Evolutionary conservation across 1,284 basidiomycete genomes (phyloP), one percentile per base, ranked within the genome.

Genomic region (Ustilago bromivora): DNA sequence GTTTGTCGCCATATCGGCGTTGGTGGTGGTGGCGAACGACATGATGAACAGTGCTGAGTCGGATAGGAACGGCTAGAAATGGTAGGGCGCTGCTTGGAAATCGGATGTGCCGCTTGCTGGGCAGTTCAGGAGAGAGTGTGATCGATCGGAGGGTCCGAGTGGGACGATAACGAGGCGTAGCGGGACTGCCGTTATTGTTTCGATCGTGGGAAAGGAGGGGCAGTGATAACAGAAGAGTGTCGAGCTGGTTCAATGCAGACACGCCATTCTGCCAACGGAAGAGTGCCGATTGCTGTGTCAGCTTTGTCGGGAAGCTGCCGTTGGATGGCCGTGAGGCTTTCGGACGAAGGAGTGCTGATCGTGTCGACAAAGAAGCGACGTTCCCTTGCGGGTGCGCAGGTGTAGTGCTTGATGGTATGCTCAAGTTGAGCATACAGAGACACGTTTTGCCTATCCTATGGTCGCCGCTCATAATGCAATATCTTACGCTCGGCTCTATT

Each of bases 361-460:
- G 23, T 46, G 43, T 46, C 43, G n/a, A 19, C n/a, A 15, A 46
- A 46, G 43, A 19, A 46, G 43, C 43, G 3, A 46, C 7, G 4
- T 19, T 17, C 11, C 43, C 19, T 46, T 6, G 2, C n/a, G 13
- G n/a, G 10, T 19, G 43, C 19, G 23, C 3, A 15, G 43, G n/a
- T 19, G 23, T 3, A 28, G 23, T 28, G 23, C 23, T 28, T 46
- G 43, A 46, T 46, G 43, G 43, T 46, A 19, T 46, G 23, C 23
- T 28, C 23, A 28, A 28, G 3, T 28, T 28, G 23, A 28, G 23
- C 23, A 41, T 6, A 19, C 10, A 23, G 46, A 28, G 31, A 32
- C 49, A 51, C 28, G 49, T 51, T 51, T 31, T 51, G 23, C 49
- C 49, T 51, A 51, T 51, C 49, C 49, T 9, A 51, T 51, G 49